A percentile compares a stretch with the other conserved stretches of the same genome.
phyloP scores from a whole-genome alignment of 805 yeast genomes.

The Candida qinlingensis region DNA sequence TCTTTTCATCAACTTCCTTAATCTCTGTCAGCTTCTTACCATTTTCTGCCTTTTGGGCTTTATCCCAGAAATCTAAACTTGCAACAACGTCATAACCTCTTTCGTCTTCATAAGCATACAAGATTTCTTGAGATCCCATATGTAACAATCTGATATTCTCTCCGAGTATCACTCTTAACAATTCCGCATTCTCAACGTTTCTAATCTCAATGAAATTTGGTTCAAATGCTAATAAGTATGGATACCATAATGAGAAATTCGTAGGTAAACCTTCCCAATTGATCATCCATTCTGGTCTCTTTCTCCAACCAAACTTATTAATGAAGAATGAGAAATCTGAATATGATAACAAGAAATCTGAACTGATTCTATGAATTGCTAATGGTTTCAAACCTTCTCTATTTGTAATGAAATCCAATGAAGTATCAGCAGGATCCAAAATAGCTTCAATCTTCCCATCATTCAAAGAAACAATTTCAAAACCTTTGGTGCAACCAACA shows the following conservation, averaged over 20 bases:
- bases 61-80: constrained; percentile 83
- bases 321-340: constrained; percentile 93
- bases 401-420: constrained; percentile 86
- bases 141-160: constrained; percentile 88
- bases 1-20: constrained; percentile 19
- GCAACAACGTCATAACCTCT: constrained; percentile 90
- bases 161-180: constrained; percentile 84
- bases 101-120: constrained; percentile 89
- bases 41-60: constrained; percentile 22
- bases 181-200: constrained; percentile 80
- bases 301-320: constrained; percentile 94
- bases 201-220: constrained; percentile 86
- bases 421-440: constrained; percentile 97
- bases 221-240: constrained; percentile 88
- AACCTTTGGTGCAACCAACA: constrained; percentile 94
- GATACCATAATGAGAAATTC: constrained; percentile 89
- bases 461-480: constrained; percentile 85
- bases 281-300: constrained; percentile 88
- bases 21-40: constrained; percentile 16
- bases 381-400: constrained; percentile 82
- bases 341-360: constrained; percentile 82
- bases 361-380: constrained; percentile 85
- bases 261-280: constrained; percentile 97
- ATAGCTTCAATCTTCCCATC: constrained; percentile 83
- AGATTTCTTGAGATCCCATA: constrained; percentile 85